phyloP scores from a whole-genome alignment of 2,329 filamentous ascomycete genomes.

The Paramyrothecium sp. region DNA sequence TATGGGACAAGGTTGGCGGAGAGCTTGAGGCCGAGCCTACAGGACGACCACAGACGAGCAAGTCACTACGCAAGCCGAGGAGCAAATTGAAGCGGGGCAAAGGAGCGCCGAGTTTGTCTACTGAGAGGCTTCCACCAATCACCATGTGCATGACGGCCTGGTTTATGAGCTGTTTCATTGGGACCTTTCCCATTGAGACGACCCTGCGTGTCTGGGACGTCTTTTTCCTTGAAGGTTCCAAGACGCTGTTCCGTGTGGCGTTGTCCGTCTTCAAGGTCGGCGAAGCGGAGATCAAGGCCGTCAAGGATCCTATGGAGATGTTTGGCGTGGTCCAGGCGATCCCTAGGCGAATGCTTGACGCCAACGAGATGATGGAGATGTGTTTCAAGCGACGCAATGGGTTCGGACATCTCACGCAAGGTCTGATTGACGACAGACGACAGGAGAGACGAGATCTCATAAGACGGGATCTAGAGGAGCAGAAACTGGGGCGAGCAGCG shows the following conservation, averaged over 20 bases:
- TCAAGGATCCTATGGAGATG: slow-evolving; percentile 89
- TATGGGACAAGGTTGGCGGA: slow-evolving; percentile 86
- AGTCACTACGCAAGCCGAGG: slow-evolving; percentile 32
- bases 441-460: slow-evolving; percentile 58
- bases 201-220: slow-evolving; percentile 93
- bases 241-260: slow-evolving; percentile 89
- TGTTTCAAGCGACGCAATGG: slow-evolving; percentile 80
- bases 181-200: slow-evolving; percentile 86
- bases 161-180: slow-evolving; percentile 98
- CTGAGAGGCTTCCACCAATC: slow-evolving; percentile 74
- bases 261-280: slow-evolving; percentile 88
- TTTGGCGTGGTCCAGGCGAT: slow-evolving; percentile 91
- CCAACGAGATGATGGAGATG: slow-evolving; percentile 77
- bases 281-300: slow-evolving; percentile 74
- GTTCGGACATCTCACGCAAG: slow-evolving; percentile 79
- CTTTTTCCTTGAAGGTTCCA: slow-evolving; percentile 93
- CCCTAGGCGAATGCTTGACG: slow-evolving; percentile 77
- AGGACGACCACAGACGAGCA: slow-evolving; percentile 32
- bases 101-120: slow-evolving; percentile 37
- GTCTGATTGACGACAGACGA: slow-evolving; percentile 74
- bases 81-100: slow-evolving; percentile 37
- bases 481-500: slow-evolving; percentile 19
- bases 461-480: slow-evolving; percentile 13
- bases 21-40: slow-evolving; percentile 59
- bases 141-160: slow-evolving; percentile 91